Evolutionary conservation across 2,329 filamentous ascomycete genomes (phyloP).

Genomic region (Claviceps sp.): DNA sequence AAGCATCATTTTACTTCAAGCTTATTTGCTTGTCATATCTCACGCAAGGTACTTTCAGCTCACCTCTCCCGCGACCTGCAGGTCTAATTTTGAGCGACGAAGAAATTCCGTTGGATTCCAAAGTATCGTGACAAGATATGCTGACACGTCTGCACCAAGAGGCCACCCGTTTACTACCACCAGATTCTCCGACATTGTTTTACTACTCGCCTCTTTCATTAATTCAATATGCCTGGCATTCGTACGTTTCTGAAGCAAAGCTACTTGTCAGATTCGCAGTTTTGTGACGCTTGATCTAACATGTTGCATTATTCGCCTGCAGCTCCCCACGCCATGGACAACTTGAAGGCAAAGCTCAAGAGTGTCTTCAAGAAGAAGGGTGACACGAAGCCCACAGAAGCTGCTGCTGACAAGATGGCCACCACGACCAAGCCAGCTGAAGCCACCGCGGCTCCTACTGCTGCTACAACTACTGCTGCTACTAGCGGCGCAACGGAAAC

Average conservation of each 20-base stretch:
- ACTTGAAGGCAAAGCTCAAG: conserved; percentile 43
- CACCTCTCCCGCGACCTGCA: not conserved
- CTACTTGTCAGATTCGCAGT: not conserved
- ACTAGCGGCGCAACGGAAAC: conserved; percentile 23
- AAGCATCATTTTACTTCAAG: conserved; percentile 5
- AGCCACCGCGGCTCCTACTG: conserved; percentile 11
- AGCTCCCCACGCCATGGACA: conserved; percentile 39
- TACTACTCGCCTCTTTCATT: not conserved
- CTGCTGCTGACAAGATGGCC: conserved; percentile 10
- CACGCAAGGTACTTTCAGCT: conserved; percentile 1
- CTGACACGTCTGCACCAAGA: not conserved
- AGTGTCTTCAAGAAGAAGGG: conserved; percentile 36
- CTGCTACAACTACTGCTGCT: conserved; percentile 14
- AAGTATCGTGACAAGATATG: not conserved
- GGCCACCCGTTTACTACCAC: not conserved
- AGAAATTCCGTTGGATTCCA: not conserved
- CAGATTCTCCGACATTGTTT: not conserved
- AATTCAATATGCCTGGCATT: conserved; percentile 35
- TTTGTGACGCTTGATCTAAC: conserved; percentile 4
- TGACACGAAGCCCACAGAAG: conserved; percentile 17
- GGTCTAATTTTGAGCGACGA: not conserved
- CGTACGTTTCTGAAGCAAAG: conserved; percentile 23
- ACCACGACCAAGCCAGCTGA: conserved; percentile 15
- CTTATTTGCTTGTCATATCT: conserved; percentile 4
- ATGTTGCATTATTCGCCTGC: not conserved